phyloP scores from a whole-genome alignment of 2,329 filamentous ascomycete genomes.

The Amylocarpus encephaloides region DNA sequence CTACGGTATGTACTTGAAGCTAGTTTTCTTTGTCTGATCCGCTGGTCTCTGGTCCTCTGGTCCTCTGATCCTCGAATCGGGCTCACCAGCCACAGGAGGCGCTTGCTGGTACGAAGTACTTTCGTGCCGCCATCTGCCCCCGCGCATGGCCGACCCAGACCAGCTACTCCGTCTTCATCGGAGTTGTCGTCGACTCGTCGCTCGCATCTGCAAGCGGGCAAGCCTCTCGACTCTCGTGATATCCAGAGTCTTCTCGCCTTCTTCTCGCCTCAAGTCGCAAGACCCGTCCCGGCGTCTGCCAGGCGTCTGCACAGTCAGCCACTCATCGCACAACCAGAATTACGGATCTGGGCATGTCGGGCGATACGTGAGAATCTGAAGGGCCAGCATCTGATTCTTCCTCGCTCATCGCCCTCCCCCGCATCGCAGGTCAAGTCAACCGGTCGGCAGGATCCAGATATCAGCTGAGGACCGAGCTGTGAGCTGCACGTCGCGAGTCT shows the following conservation, averaged over 20 bases:
- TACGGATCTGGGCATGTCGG: conserved; percentile 3
- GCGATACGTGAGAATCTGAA: background rate
- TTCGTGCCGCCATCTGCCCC: no score
- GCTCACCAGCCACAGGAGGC: no score
- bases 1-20: no score
- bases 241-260: background rate
- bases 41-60: no score
- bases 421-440: background rate
- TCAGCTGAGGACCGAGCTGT: background rate
- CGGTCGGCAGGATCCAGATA: background rate
- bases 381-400: background rate
- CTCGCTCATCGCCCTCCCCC: background rate
- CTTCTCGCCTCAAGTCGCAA: background rate
- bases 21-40: no score
- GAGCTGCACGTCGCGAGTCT: background rate
- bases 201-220: background rate
- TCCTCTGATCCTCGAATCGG: no score
- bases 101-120: no score
- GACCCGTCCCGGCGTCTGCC: no score
- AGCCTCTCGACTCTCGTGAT: background rate
- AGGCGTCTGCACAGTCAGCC: background rate
- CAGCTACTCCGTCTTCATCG: background rate
- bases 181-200: background rate
- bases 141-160: background rate
- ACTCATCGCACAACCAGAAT: background rate